Evolutionary conservation across 208 protist genomes (phyloP).

Genomic region (Trichomonas vaginalis): DNA sequence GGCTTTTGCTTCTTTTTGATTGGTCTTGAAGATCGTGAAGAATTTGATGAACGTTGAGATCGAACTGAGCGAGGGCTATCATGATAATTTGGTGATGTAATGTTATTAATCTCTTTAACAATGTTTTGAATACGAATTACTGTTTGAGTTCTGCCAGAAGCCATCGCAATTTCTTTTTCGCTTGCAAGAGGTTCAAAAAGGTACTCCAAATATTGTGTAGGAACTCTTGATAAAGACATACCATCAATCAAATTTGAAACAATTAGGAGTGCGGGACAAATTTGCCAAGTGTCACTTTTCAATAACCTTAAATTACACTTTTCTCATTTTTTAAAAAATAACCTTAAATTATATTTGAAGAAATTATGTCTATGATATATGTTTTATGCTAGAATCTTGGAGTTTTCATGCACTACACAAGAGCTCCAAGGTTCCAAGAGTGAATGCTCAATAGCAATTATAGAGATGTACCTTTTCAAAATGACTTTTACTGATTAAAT

Average conservation of each 20-base stretch:
- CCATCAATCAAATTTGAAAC: neutral
- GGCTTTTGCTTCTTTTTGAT: neutral
- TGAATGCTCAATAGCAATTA: too few relatives aligned
- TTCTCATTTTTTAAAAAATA: too few relatives aligned
- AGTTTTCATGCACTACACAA: too few relatives aligned
- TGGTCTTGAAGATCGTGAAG: neutral
- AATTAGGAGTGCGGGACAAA: too few relatives aligned
- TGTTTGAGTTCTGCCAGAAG: neutral
- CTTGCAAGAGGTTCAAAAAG: neutral
- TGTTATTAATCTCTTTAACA: neutral
- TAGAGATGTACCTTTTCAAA: too few relatives aligned
- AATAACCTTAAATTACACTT: too few relatives aligned
- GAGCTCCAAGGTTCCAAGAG: too few relatives aligned
- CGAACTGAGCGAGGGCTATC: neutral
- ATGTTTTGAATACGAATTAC: neutral
- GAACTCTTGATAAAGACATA: neutral
- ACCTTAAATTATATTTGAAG: too few relatives aligned
- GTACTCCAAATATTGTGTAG: neutral
- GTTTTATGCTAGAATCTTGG: too few relatives aligned
- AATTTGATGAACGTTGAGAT: neutral
- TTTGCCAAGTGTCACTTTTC: too few relatives aligned
- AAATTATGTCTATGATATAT: too few relatives aligned
- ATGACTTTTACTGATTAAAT: too few relatives aligned
- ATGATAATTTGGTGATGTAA: neutral
- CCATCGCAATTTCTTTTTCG: neutral